Percentiles rank a stretch among this genome's conserved stretches.
Evolutionary conservation across 768 basidiomycete genomes (phyloP).

Genomic region (Pleurotus salmoneostramineus): DNA sequence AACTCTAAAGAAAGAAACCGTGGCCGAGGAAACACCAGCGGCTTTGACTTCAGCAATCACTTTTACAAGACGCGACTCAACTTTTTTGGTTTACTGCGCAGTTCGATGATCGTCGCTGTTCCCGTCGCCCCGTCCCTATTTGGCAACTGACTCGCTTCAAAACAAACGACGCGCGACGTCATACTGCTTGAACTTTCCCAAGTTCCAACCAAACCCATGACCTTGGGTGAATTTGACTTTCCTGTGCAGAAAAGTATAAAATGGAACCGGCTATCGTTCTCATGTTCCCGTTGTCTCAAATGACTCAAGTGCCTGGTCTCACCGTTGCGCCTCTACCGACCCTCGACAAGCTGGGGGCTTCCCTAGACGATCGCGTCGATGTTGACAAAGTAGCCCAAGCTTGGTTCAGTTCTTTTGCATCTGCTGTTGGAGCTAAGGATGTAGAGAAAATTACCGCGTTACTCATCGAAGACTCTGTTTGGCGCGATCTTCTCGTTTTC

Average conservation of each 20-base stretch:
- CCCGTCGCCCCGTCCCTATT: no score
- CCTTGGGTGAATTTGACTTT: no score
- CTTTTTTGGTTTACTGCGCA: no score
- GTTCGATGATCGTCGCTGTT: no score
- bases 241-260: no score
- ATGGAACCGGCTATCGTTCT: not conserved
- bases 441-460: slow-evolving; percentile 29
- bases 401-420: slow-evolving; percentile 39
- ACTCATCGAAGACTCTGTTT: slow-evolving; percentile 38
- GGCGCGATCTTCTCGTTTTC: slow-evolving; percentile 59
- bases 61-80: no score
- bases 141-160: no score
- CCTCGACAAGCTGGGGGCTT: slow-evolving; percentile 23
- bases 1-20: not conserved
- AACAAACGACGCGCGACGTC: no score
- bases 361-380: slow-evolving; percentile 22
- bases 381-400: slow-evolving; percentile 30
- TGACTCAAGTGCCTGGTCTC: not conserved
- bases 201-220: no score
- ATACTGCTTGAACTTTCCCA: no score
- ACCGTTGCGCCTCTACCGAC: not conserved
- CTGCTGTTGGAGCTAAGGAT: slow-evolving; percentile 26
- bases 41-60: no score
- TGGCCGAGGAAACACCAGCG: not conserved
- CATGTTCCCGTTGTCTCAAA: not conserved